Base-by-base conservation (phyloP, 306 rosid species). In the Prunus dulcis region DNA sequence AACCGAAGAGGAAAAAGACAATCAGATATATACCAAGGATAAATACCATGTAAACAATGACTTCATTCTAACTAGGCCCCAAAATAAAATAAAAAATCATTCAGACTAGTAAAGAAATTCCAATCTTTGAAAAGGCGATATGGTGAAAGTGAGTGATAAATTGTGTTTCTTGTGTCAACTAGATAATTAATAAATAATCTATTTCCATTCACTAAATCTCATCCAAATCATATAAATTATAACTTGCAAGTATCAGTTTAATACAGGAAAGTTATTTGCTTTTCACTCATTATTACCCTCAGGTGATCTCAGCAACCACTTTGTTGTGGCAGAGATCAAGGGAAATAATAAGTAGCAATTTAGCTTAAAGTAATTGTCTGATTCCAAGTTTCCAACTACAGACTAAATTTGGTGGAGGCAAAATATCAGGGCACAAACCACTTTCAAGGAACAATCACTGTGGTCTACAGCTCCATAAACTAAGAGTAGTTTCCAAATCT, bases 1-100 rank as follows among this genome's bases (percentile, higher is more conserved):
- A 76, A 51, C 69, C 78, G 69, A 73, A 45, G 15, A 69, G 68
- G 56, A 72, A 51, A n/a, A n/a, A 4, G 12, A 17, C 12, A 34
- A 47, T 49, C 64, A 80, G 71, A 60, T 5, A 50, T 43, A 17
- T 1, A 28, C 2, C 2, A 4, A 53, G 34, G 52, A 64, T 18
- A 19, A 55, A 64, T 9, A 64, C 22, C 69, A 64, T 9, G 25
- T 9, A 9, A 30, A 64, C 9, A 3, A 32, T 64, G 7, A 18
- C 68, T 32, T 30, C 47, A 64, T 30, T 64, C 41, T 28, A 12
- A 62, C n/a, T 2, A 14, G 19, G 18, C 12, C 34, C 64, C 43
- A 38, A 47, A 13, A 10, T 12, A 2, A 1, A 2, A 62, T 14
- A 6, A 27, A 1, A 62, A 7, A 14, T 62, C 28, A 58, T 11